A percentile compares a stretch with the other conserved stretches of the same genome.
Evolutionary conservation across 345 rosid genomes (phyloP).

Genomic region (Laguncularia racemosa): DNA sequence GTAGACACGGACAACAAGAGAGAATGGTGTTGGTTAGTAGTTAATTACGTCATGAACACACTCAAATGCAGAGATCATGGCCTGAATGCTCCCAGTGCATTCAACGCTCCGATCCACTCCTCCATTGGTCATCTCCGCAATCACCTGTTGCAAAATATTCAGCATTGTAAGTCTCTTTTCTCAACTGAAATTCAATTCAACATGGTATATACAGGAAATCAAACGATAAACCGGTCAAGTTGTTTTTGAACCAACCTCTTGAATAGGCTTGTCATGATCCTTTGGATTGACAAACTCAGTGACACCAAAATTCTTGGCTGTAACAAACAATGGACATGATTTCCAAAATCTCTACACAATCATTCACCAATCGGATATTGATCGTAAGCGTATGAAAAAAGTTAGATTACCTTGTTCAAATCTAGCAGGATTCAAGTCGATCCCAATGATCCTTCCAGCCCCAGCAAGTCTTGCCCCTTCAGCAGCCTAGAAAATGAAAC

Average conservation of each 20-base stretch:
- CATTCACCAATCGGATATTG: background rate
- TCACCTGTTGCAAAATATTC: conserved; percentile 15
- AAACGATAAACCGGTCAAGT: background rate
- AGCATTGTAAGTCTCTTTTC: too few relatives aligned
- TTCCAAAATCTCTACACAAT: background rate
- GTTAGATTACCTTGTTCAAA: conserved; percentile 33
- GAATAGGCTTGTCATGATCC: conserved; percentile 28
- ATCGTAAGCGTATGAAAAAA: too few relatives aligned
- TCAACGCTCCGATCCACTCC: conserved; percentile 42
- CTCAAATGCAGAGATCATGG: conserved; percentile 42
- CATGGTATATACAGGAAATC: too few relatives aligned
- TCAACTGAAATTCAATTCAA: too few relatives aligned
- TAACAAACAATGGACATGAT: background rate
- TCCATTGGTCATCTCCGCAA: conserved; percentile 40
- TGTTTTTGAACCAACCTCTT: conserved; percentile 18
- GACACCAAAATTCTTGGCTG: conserved; percentile 38
- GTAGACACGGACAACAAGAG: too few relatives aligned
- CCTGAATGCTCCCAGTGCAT: conserved; percentile 33
- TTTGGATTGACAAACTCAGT: conserved; percentile 31
- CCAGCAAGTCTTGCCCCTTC: conserved; percentile 76
- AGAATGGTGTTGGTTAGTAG: background rate
- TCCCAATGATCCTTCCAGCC: conserved; percentile 68
- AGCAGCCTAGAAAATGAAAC: conserved; percentile 36
- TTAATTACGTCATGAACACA: conserved; percentile 35
- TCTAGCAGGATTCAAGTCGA: conserved; percentile 57